phyloP scores from a whole-genome alignment of 2,329 filamentous ascomycete genomes.

The Metarhizium humberi region DNA sequence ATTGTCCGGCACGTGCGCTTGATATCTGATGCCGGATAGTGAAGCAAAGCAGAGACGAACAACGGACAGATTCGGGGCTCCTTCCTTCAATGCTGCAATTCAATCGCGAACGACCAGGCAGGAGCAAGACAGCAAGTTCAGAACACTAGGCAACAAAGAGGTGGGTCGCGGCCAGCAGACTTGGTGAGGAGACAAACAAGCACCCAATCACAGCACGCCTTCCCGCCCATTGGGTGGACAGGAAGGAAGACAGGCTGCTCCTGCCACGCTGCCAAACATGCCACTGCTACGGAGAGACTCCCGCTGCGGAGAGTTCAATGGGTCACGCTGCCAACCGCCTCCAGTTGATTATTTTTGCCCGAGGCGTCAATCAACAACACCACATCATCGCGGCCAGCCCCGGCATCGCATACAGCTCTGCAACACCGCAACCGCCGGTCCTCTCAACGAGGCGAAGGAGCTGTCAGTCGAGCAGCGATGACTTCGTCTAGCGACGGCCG shows the following conservation, averaged over 20 bases:
- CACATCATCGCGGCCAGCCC: neutral
- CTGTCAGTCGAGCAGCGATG: constrained; percentile 48
- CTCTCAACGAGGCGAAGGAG: constrained; percentile 39
- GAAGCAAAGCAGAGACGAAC: too few species aligned
- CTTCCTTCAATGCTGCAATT: too few species aligned
- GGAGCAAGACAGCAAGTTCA: neutral
- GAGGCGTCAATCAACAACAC: constrained; percentile 8
- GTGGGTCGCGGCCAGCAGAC: neutral
- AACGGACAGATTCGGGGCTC: too few species aligned
- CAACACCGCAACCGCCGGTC: neutral
- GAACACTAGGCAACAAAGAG: neutral
- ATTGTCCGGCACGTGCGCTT: too few species aligned
- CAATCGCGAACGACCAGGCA: neutral
- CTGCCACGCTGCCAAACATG: too few species aligned
- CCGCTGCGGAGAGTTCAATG: neutral
- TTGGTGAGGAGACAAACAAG: constrained; percentile 5
- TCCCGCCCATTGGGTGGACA: constrained; percentile 6
- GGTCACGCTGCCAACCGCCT: neutral
- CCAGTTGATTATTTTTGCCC: constrained; percentile 11
- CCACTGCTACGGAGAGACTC: neutral
- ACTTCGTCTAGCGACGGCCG: constrained; percentile 46
- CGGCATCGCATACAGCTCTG: constrained; percentile 2
- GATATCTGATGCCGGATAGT: too few species aligned
- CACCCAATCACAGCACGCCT: constrained; percentile 14
- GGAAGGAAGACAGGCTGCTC: too few species aligned